Base-by-base conservation (phyloP, 1,284 basidiomycete species). In the Lignosus rhinocerotis region DNA sequence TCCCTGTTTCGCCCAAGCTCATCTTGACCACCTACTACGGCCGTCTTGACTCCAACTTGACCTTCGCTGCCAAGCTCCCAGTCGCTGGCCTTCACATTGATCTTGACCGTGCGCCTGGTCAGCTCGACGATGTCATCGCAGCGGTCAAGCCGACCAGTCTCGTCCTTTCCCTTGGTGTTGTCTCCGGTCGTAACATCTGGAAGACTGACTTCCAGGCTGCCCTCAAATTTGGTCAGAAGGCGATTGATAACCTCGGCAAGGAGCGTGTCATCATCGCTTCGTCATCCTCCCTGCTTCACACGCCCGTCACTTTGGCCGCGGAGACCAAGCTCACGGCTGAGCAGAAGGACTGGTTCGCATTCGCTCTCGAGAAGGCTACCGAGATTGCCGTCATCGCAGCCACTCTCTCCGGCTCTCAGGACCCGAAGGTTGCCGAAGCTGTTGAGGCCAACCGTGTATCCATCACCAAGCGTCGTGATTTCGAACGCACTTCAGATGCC, bases 111-210 rank as follows among this genome's bases (percentile, higher is more conserved):
- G 94, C 91, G 63, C 92, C 96, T 54, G 84, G 78, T 66, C 96
- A 99, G 78, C 88, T 99, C 68, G 91, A 94, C 59, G 81, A 84
- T 50, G 93, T 95, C 63, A 66, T 98, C 62, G 82, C 83, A 53
- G 94, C 94, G 60, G 75, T 98, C 75, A 96, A 94, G 83, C 72
- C 82, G 62, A 94, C 92, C 66, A 79, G 80, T 73, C 85, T 96
- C 66, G 75, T 88, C 63, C 84, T 99, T 59, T 99, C 97, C 58
- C 90, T 99, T 65, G 97, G 97, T 80, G 76, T 99, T 64, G 93
- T 99, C 65, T 99, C 97, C 44, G 97, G 97, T 63, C 94, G 97
- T 74, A 99, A 99, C 84, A 94, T 99, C 80, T 99, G 97, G 97
- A 99, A 99, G 88, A 93, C 89, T 64, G 96, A 99, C 80, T 89